phyloP scores from a whole-genome alignment of 345 rosid genomes.

The sweet orange (Citrus sinensis) region DVS_A1.0 CM039169.1:123501-124000 shows the following conservation, averaged over 20 bases:
- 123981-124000: not conserved
- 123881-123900: not conserved
- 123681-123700: too few species aligned
- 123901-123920: slow-evolving; percentile 1
- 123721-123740: not conserved
- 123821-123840: not conserved
- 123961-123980: slow-evolving; percentile 3
- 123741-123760: too few species aligned
- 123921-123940: not conserved
- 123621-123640: too few species aligned
- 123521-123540: not conserved
- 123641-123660: too few species aligned
- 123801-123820: not conserved
- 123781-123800: too few species aligned
- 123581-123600: not conserved
- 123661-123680: too few species aligned
- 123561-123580: not conserved
- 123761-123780: too few species aligned
- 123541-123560: not conserved
- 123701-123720: not conserved
- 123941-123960: not conserved
- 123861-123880: not conserved
- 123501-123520: too few species aligned
- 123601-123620: not conserved
- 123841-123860: not conserved